Evolutionary conservation across 2,329 filamentous ascomycete species (phyloP), one percentile per base, ranked within the genome.

Genomic region (Colletotrichum phormii): DNA sequence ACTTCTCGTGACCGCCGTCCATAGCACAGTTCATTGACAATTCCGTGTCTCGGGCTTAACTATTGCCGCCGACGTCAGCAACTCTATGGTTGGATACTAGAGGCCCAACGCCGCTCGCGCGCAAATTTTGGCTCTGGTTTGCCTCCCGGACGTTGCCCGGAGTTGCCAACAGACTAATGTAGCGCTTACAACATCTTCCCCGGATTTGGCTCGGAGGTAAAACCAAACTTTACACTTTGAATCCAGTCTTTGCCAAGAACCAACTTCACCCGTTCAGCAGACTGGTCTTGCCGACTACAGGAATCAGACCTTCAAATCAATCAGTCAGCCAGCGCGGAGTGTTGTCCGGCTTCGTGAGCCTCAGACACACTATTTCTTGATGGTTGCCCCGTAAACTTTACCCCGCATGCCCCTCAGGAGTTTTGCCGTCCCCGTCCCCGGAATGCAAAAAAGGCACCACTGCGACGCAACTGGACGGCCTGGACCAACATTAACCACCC

Each of bases 321-420:
- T 64, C 26, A 64, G 42, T 33, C 64, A 22, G n/a, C 13, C 22
- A 13, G 29, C 49, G 7, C 42, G 31, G 24, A 49, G 15, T 42
- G 5, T 22, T 37, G 60, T 53, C 53, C 29, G 29, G 42, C 46
- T 12, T 31, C 26, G 22, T 26, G 54, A 66, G 61, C 67, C 61
- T 29, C 62, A 53, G 18, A 55, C 24, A 51, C 33, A 55, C 55
- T 31, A 35, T 26, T 9, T 49, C 7, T 49, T 49, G 18, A 49
- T 49, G 42, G 62, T 29, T 22, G n/a, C 12, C 64, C 57, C 57
- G 49, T 51, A 57, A 57, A 49, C 29, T 7, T 29, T 67, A 61
- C 68, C 68, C 68, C 64, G 68, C 68, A 71, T 24, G 35, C 33
- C 58, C 68, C 63, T 49, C 57, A 58, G 55, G 46, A 26, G 54